Evolutionary conservation across 2,329 filamentous ascomycete genomes (phyloP).

Genomic region (Cladosporium oxysporum): DNA sequence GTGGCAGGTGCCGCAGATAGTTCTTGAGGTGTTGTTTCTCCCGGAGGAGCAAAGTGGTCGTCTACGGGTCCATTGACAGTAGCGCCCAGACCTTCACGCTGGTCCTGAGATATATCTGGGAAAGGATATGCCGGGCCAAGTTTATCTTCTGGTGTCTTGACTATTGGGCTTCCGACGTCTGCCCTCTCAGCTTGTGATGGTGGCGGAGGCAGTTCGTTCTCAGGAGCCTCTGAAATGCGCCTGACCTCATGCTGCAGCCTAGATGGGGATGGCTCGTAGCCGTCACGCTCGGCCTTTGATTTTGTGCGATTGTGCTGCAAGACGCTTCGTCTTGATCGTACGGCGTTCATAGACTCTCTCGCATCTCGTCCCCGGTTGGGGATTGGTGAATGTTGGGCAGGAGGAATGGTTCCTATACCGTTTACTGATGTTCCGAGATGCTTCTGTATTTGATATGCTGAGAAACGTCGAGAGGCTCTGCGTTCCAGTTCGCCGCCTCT

Average conservation of each 20-base stretch:
- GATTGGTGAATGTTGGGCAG: constrained; percentile 73
- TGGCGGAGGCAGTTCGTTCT: constrained; percentile 35
- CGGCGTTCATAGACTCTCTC: constrained; percentile 78
- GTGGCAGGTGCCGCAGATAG: constrained; percentile 10
- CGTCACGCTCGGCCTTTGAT: constrained; percentile 28
- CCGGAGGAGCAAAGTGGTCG: constrained; percentile 29
- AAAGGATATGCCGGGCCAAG: constrained; percentile 41
- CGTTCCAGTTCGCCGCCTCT: constrained; percentile 89
- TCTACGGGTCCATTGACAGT: constrained; percentile 40
- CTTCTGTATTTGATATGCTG: constrained; percentile 94
- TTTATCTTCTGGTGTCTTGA: constrained; percentile 68
- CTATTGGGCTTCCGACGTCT: constrained; percentile 47
- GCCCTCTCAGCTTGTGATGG: constrained; percentile 17
- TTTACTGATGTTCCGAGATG: constrained; percentile 79
- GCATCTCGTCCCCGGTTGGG: constrained; percentile 84
- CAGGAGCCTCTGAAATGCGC: constrained; percentile 65
- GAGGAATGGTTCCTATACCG: constrained; percentile 82
- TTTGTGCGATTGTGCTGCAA: constrained; percentile 31
- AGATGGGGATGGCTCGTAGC: constrained; percentile 62
- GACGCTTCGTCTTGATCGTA: constrained; percentile 59
- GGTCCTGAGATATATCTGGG: constrained; percentile 24
- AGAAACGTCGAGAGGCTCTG: constrained; percentile 88
- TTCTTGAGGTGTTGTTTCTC: constrained; percentile 6
- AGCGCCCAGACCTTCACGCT: constrained; percentile 29
- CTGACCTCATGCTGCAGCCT: constrained; percentile 50